A percentile compares a stretch with the other conserved stretches of the same genome.
phyloP scores from a whole-genome alignment of 768 basidiomycete species.

The Lactifluus pinguis region DNA sequence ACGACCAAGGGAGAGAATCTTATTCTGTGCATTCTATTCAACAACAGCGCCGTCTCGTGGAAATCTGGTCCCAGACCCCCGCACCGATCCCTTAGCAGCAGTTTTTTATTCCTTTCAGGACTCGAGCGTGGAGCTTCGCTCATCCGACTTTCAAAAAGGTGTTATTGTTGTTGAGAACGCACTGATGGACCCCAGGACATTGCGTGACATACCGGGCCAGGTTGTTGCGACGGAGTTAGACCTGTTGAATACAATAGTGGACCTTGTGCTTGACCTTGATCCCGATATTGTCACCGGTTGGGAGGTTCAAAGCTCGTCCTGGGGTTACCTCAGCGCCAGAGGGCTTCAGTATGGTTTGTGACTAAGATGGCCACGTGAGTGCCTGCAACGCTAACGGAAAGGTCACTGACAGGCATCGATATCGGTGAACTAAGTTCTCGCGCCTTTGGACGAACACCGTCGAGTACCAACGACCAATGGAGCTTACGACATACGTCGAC shows the following conservation, averaged over 20 bases:
- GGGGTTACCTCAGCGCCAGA: slow-evolving; percentile 83
- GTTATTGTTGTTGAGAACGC: slow-evolving; percentile 43
- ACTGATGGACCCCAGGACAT: slow-evolving; percentile 31
- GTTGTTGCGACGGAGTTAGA: slow-evolving; percentile 64
- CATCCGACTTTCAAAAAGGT: slow-evolving; percentile 34
- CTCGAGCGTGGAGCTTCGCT: slow-evolving; percentile 27
- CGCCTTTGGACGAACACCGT: slow-evolving; percentile 42
- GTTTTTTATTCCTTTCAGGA: slow-evolving; percentile 69
- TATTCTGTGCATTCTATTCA: not conserved
- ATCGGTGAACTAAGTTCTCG: slow-evolving; percentile 67
- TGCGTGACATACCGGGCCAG: slow-evolving; percentile 41
- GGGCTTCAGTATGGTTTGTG: slow-evolving; percentile 48
- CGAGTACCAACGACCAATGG: slow-evolving; percentile 53
- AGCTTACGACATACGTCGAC: slow-evolving; percentile 64
- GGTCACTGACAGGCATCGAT: slow-evolving; percentile 48
- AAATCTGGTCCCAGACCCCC: slow-evolving; percentile 54
- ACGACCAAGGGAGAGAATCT: not conserved
- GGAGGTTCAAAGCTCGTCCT: slow-evolving; percentile 82
- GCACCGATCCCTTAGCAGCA: slow-evolving; percentile 54
- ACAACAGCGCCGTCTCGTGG: slow-evolving; percentile 39
- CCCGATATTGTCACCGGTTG: slow-evolving; percentile 90
- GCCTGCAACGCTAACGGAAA: not conserved
- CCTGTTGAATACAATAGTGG: slow-evolving; percentile 66
- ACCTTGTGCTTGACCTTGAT: slow-evolving; percentile 67
- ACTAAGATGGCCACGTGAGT: not conserved